phyloP scores from a whole-genome alignment of 768 basidiomycete genomes.

The Cystobasidium ongulense region DNA sequence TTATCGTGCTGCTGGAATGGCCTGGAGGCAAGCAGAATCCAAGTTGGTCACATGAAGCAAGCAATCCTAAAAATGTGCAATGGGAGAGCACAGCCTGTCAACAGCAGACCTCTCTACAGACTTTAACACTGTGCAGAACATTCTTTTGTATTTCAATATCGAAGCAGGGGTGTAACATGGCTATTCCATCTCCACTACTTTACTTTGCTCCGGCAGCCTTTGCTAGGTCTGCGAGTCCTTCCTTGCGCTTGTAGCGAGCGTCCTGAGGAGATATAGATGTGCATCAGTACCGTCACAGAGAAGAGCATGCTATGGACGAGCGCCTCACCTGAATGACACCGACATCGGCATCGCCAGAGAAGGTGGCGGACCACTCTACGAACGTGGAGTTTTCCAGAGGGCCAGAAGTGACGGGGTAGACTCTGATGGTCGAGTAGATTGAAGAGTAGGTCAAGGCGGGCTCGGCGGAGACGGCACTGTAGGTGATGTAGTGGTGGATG shows the following conservation, averaged over 20 bases:
- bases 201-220: constrained; percentile 37
- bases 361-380: constrained; percentile 40
- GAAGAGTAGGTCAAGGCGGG: constrained; percentile 44
- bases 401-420: constrained; percentile 42
- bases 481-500: constrained; percentile 43
- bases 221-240: constrained; percentile 43
- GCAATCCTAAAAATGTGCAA: too few species aligned
- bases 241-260: constrained; percentile 43
- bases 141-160: too few species aligned
- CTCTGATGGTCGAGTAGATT: constrained; percentile 42
- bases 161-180: too few species aligned
- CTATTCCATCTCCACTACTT: background rate
- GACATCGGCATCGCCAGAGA: constrained; percentile 42
- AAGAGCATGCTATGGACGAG: background rate
- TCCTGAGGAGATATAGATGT: constrained; percentile 40
- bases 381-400: constrained; percentile 39
- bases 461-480: constrained; percentile 40
- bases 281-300: background rate
- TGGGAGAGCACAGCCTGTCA: too few species aligned
- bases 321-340: constrained; percentile 6
- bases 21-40: too few species aligned
- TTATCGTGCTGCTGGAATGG: too few species aligned
- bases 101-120: too few species aligned
- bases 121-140: too few species aligned
- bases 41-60: too few species aligned